Evolutionary conservation across 139 green algal genomes (phyloP), one percentile per base, ranked within the genome.

Genomic region (Gonium pectorale): DNA sequence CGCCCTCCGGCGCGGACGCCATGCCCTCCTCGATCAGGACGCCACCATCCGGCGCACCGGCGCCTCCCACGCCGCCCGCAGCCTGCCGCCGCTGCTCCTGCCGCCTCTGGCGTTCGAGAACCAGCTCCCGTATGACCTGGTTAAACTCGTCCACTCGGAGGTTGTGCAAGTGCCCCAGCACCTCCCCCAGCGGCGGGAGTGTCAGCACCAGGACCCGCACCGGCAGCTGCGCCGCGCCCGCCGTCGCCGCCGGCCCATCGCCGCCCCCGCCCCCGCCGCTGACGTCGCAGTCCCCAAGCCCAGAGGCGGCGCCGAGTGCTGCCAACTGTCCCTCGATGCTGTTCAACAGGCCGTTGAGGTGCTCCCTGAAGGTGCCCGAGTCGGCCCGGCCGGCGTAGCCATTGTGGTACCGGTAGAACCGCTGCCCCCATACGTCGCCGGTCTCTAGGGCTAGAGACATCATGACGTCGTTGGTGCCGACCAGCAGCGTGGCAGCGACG

Each of bases 401-500:
- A 64, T 79, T 79, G n/a, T 46, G n/a, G 19, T 46, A 43, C 19
- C 29, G 27, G 43, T 79, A 79, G n/a, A 26, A 51, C 33, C 8
- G 15, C 17, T 80, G 2, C 5, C 49, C 49, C 2, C 13, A 51
- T 11, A 5, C 21, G 31, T 67, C 71, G 33, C 37, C 24, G 22
- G 22, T 37, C 3, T 67, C 71, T 1, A 6, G 19, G 5, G 35
- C 46, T 5, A 67, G 49, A 13, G 49, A 67, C 6, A 29, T 33
- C 71, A 80, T 26, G 24, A 52, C 60, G 49, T 80, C 71, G 33
- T 80, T 80, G 1, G 71, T 80, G n/a, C 71, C 71, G 33, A 80
- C 37, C 5, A 80, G 71, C 21, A 80, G 17, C 15, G 71, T 80
- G 5, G 67, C 33, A 8, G 38, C 71, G 5, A 37, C 49, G 27